Evolutionary conservation across 2,329 filamentous ascomycete genomes (phyloP).

Genomic region (Alternaria novae-zelandiae): DNA sequence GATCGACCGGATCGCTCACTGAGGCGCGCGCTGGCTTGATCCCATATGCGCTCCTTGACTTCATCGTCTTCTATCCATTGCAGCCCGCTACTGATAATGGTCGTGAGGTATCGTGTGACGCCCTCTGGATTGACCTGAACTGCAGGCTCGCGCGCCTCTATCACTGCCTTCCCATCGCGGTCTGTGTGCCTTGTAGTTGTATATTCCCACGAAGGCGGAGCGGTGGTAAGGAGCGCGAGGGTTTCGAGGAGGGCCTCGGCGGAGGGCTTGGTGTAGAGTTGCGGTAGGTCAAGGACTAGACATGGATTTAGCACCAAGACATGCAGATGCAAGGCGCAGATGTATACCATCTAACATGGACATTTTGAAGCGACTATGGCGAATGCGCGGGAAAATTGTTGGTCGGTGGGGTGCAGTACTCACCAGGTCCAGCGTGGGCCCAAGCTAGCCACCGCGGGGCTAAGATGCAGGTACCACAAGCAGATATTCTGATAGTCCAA

Average conservation of each 20-base stretch:
- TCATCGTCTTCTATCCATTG: slow-evolving; percentile 73
- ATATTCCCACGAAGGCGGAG: slow-evolving; percentile 72
- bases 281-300: slow-evolving; percentile 78
- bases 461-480: not conserved
- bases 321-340: not conserved
- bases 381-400: slow-evolving; percentile 9
- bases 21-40: slow-evolving; percentile 77
- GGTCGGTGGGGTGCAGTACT: slow-evolving; percentile 12
- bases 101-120: slow-evolving; percentile 70
- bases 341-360: slow-evolving; percentile 36
- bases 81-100: slow-evolving; percentile 71
- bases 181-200: slow-evolving; percentile 33
- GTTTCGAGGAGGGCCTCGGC: slow-evolving; percentile 68
- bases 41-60: slow-evolving; percentile 74
- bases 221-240: slow-evolving; percentile 70
- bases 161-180: slow-evolving; percentile 34
- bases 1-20: slow-evolving; percentile 83
- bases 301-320: slow-evolving; percentile 15
- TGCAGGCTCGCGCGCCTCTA: not conserved
- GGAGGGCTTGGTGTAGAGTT: slow-evolving; percentile 77
- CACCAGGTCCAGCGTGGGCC: slow-evolving; percentile 19
- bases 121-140: slow-evolving; percentile 55
- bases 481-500: not conserved
- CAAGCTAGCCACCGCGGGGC: slow-evolving; percentile 19
- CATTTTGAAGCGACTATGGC: slow-evolving; percentile 24